These are phyloP conservation scores for Xylariaceae sp. DNA, from an alignment of 2,329 filamentous ascomycete species.

Conservation along the genomic window DNA sequence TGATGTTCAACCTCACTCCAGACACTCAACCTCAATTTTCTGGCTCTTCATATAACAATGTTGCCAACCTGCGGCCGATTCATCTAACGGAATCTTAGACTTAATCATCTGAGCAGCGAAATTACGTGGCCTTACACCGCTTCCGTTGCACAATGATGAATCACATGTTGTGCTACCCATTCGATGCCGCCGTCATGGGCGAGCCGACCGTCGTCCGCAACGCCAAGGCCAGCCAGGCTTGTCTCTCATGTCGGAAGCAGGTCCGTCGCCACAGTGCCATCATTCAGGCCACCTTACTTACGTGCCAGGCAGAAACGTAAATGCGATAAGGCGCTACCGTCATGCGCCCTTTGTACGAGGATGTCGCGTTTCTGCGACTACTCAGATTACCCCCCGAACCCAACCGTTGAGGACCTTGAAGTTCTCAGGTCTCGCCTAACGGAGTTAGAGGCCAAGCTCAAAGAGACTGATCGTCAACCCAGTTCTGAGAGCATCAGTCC, in stretches of 20 bases:
- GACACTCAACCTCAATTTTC: too few species aligned
- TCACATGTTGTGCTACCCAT: conserved; percentile 11
- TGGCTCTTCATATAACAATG: too few species aligned
- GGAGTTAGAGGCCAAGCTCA: conserved; percentile 31
- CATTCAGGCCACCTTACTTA: not conserved
- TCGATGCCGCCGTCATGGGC: conserved; percentile 12
- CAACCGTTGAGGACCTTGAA: conserved; percentile 38
- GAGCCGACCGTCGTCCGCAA: conserved; percentile 6
- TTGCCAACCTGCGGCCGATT: too few species aligned
- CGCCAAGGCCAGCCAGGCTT: conserved; percentile 38
- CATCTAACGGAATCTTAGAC: too few species aligned
- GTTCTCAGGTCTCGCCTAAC: conserved; percentile 34
- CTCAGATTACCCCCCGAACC: conserved; percentile 31
- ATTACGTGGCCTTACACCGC: too few species aligned
- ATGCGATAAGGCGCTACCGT: conserved; percentile 48
- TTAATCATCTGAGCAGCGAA: too few species aligned
- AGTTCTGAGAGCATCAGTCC: conserved; percentile 15
- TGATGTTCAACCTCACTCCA: too few species aligned
- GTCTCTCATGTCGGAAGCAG: conserved; percentile 36
- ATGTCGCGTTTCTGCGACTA: conserved; percentile 42
- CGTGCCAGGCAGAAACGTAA: conserved; percentile 43
- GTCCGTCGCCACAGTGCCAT: conserved; percentile 4
- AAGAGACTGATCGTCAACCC: conserved; percentile 10
- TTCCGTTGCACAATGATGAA: too few species aligned
- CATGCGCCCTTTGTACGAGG: conserved; percentile 43